Percentiles rank a stretch among this genome's conserved stretches.
Evolutionary conservation across 257 asterid genomes (phyloP).

Genomic region (Buddleja alternifolia): DNA sequence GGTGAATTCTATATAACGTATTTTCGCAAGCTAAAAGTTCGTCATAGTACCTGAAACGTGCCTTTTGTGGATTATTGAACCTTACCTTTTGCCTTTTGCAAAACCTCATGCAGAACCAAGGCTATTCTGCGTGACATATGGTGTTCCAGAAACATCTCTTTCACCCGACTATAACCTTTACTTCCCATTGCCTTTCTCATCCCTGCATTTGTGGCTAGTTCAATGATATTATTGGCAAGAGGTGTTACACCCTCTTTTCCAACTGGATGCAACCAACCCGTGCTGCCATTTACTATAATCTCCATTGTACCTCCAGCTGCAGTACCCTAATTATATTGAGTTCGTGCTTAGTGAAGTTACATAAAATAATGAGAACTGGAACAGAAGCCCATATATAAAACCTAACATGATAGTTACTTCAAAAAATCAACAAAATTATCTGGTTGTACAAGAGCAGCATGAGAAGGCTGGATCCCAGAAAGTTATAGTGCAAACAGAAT

Average conservation of each 20-base stretch:
- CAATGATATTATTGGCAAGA: constrained; percentile 73
- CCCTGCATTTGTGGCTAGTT: constrained; percentile 61
- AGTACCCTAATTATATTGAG: constrained; percentile 64
- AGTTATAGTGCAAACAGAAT: too few relatives aligned
- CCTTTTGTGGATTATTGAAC: constrained; percentile 10
- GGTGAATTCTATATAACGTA: too few relatives aligned
- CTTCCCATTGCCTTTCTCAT: constrained; percentile 73
- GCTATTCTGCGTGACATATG: constrained; percentile 84
- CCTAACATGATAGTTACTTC: too few relatives aligned
- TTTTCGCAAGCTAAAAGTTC: too few relatives aligned
- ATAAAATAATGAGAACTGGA: constrained; percentile 13
- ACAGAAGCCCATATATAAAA: not conserved
- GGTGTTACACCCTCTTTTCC: constrained; percentile 90
- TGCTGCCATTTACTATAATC: constrained; percentile 78
- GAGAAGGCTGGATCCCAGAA: too few relatives aligned
- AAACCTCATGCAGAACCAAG: constrained; percentile 62
- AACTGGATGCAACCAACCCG: constrained; percentile 86
- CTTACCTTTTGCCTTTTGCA: constrained; percentile 42
- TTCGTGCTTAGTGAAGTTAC: constrained; percentile 18
- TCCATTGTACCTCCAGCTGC: constrained; percentile 98
- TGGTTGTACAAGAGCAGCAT: not conserved
- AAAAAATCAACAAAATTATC: too few relatives aligned
- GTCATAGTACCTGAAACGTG: constrained; percentile 21
- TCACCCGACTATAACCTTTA: constrained; percentile 67
- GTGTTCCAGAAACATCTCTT: constrained; percentile 74